phyloP scores from a whole-genome alignment of 129 eudicot species.

The Tanacetum coccineum region DNA sequence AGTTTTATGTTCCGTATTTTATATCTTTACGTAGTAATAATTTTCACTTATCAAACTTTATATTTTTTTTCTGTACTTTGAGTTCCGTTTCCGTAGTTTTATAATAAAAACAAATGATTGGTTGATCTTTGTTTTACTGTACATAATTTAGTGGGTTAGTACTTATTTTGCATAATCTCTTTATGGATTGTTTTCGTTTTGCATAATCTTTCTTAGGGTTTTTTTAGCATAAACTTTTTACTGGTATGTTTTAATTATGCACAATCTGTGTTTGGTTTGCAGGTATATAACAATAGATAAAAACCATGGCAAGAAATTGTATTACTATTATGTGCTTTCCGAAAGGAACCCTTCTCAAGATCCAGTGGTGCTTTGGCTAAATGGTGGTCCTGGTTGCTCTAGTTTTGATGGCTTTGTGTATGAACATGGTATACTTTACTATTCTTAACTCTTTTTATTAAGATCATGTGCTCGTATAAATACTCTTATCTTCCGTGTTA shows the following conservation, averaged over 20 bases:
- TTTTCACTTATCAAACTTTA: no score
- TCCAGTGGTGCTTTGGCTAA: constrained; percentile 93
- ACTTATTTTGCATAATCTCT: constrained; percentile 2
- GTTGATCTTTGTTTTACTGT: background rate
- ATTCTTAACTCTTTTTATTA: background rate
- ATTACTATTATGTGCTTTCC: constrained; percentile 69
- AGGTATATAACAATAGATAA: constrained; percentile 71
- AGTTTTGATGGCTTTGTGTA: constrained; percentile 91
- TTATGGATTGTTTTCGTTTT: constrained; percentile 9
- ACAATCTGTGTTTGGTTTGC: constrained; percentile 22
- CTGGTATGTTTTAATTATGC: constrained; percentile 2
- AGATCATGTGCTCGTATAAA: background rate
- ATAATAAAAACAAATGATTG: background rate
- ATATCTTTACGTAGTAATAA: no score
- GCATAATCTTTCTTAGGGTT: background rate
- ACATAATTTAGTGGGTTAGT: constrained; percentile 13
- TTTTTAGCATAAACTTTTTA: background rate
- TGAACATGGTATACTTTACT: constrained; percentile 61
- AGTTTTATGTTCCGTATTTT: no score
- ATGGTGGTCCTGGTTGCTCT: constrained; percentile 96
- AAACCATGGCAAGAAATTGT: constrained; percentile 62
- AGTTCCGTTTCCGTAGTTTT: no score
- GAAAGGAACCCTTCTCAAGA: constrained; percentile 72
- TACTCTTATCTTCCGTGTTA: background rate
- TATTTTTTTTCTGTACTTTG: no score